Evolutionary conservation across 192 early-diverging fungal genomes (phyloP).

Genomic region (Backusella luteola): DNA sequence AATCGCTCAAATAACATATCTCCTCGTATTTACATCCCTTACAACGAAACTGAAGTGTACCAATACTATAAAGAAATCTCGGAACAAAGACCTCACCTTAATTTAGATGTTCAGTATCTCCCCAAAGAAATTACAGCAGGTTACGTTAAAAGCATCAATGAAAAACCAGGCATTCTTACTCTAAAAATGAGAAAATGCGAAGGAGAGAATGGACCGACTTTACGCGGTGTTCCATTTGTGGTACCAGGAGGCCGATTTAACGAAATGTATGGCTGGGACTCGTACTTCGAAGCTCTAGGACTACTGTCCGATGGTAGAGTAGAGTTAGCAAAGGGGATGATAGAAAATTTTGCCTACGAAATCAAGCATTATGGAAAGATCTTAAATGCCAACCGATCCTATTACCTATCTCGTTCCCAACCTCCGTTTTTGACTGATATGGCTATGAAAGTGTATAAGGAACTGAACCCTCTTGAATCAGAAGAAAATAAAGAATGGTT

Average conservation of each 20-base stretch:
- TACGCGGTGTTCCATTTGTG: conserved; percentile 87
- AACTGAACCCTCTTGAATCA: conserved; percentile 51
- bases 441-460: conserved; percentile 77
- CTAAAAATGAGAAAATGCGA: conserved; percentile 63
- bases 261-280: conserved; percentile 99
- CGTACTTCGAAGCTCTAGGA: conserved; percentile 91
- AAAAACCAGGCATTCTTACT: conserved; percentile 86
- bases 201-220: conserved; percentile 44
- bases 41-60: conserved; percentile 67
- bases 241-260: conserved; percentile 99
- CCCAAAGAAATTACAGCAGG: conserved; percentile 84
- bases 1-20: conserved; percentile 71
- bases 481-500: conserved; percentile 74
- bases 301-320: conserved; percentile 82
- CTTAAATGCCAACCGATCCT: conserved; percentile 96
- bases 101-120: conserved; percentile 76
- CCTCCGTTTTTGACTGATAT: conserved; percentile 99
- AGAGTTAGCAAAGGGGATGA: conserved; percentile 90
- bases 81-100: conserved; percentile 60
- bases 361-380: conserved; percentile 99
- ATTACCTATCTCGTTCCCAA: conserved; percentile 96
- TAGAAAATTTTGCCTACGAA: conserved; percentile 97
- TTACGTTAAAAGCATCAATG: conserved; percentile 92
- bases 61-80: conserved; percentile 81
- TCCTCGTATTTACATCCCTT: conserved; percentile 94